These are phyloP conservation scores for Tetratostichococcus sp. DNA, from an alignment of 139 green algal species.

Conservation along the genomic window DNA sequence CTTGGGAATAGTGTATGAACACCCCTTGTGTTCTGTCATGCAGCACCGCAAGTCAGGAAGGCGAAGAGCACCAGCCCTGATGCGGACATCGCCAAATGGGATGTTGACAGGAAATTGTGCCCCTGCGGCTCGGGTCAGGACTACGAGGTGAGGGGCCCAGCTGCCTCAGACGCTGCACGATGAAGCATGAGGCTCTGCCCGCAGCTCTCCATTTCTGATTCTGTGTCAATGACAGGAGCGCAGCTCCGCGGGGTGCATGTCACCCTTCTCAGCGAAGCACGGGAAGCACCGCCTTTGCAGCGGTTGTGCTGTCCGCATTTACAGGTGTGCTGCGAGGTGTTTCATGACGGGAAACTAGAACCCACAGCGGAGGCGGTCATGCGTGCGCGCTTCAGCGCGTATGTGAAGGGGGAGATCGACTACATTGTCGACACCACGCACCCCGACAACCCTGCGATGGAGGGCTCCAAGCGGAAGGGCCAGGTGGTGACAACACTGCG, in stretches of 20 bases:
- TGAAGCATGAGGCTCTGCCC: too few relatives aligned
- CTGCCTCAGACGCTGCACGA: too few relatives aligned
- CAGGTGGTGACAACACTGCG: constrained; percentile 3
- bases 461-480: neutral
- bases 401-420: constrained; percentile 27
- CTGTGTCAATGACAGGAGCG: too few relatives aligned
- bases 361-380: constrained; percentile 31
- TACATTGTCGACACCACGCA: constrained; percentile 44
- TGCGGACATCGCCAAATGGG: neutral
- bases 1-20: too few relatives aligned
- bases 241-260: too few relatives aligned
- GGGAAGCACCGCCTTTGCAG: too few relatives aligned
- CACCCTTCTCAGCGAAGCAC: too few relatives aligned
- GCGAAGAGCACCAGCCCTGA: neutral
- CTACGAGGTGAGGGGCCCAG: constrained; percentile 12
- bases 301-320: neutral
- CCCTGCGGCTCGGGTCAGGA: constrained; percentile 18
- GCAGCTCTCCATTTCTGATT: too few relatives aligned
- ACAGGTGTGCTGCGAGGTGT: constrained; percentile 32
- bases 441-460: constrained; percentile 25
- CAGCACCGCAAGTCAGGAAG: neutral
- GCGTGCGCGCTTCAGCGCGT: constrained; percentile 26
- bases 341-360: constrained; percentile 17
- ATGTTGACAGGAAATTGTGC: constrained; percentile 11
- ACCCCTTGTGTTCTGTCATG: too few relatives aligned